Base-by-base conservation (phyloP, 2,329 filamentous ascomycete species). In the Verruconis gallopava region DNA sequence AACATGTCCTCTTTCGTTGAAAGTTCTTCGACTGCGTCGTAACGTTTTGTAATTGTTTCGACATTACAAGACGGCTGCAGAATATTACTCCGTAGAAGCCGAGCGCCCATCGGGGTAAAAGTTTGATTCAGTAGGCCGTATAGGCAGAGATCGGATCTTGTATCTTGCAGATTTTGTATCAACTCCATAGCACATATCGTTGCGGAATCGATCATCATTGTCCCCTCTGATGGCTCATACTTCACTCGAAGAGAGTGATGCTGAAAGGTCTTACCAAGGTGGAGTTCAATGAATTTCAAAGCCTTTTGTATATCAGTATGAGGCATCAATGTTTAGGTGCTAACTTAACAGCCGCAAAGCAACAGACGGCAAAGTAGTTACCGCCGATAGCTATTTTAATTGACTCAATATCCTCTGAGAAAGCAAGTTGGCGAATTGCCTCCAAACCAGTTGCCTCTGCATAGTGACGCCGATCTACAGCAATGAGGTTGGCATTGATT, bases 181-280 rank as follows among this genome's bases (percentile, higher is more conserved):
- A 98, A 70, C 57, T 98, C 91, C 3, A 98, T 67, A 0, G 85
- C 85, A 28, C 79, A 73, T 20, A 95, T 85, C 0, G 88, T 93
- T 1, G 85, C 81, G 2, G 91, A 71, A 53, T 95, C 89, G 51
- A 96, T 93, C 74, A 93, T 85, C 88, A 96, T 94, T 1, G 85
- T 84, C 18, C 89, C 83, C 55, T 93, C 84, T 0, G 85, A 86
- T 1, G 86, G 81, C 52, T 89, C 80, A 50, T 93, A 95, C 48
- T 77, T 80, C 53, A 96, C 81, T 3, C 85, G 77, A 21, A 96
- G 71, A 15, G 88, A 88, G 55, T 91, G 80, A n/a, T 72, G 68
- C 3, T 77, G 70, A 55, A 94, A 91, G 1, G 71, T 75, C 46
- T 80, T 69, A 3, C 69, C 69, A 46, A 85, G 69, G 4, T 77